phyloP scores from a whole-genome alignment of 192 early-diverging fungal genomes.

The Jimgerdemannia flammicorona region DNA sequence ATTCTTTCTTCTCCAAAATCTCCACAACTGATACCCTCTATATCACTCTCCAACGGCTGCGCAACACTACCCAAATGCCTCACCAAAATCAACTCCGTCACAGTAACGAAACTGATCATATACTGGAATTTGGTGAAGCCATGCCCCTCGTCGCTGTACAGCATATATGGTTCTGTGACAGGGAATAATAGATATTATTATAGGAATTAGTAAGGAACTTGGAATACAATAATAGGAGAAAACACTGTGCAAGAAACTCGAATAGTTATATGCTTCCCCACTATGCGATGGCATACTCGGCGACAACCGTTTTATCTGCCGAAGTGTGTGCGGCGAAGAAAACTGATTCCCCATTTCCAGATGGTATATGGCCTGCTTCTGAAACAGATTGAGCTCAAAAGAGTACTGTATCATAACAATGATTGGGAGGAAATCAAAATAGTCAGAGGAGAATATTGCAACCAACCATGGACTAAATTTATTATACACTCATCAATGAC shows the following conservation, averaged over 20 bases:
- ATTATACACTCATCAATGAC: not conserved
- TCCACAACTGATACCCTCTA: no score
- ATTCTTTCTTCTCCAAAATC: no score
- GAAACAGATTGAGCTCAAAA: constrained; percentile 96
- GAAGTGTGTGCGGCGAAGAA: constrained; percentile 99
- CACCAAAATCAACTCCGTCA: no score
- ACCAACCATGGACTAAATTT: not conserved
- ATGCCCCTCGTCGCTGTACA: no score
- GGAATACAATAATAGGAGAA: no score
- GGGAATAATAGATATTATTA: no score
- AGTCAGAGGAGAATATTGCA: not conserved
- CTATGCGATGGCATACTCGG: constrained; percentile 95
- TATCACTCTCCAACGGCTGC: no score
- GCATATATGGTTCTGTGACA: constrained; percentile 83
- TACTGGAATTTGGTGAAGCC: no score
- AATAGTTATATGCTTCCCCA: constrained; percentile 90
- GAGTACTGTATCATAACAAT: constrained; percentile 57
- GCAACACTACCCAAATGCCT: no score
- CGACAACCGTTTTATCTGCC: constrained; percentile 97
- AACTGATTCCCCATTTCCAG: constrained; percentile 92
- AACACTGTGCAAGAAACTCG: constrained; percentile 11
- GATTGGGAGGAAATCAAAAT: no score
- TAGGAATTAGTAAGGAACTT: no score
- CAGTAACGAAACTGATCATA: no score
- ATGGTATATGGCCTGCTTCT: constrained; percentile 95